Evolutionary conservation across 495 filamentous ascomycete species (phyloP), one percentile per base, ranked within the genome.

Genomic region (Lophium mytilinum): DNA sequence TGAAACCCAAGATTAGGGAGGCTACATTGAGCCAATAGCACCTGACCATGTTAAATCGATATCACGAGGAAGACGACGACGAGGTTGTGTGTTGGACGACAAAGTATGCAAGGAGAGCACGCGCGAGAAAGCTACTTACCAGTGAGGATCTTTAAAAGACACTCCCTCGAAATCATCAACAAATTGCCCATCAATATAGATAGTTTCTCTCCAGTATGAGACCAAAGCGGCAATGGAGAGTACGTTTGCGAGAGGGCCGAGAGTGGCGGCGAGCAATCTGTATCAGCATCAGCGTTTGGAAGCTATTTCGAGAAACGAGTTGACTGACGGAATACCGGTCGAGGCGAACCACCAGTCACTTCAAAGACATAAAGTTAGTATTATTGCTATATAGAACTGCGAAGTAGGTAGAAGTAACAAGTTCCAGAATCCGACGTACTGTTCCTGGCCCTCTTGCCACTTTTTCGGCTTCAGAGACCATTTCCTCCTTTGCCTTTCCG

Each of bases 291-390:
- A n/a, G 41, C 30, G 19, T 43, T 34, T 18, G 40, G 17, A 36
- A 15, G 18, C 33, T 24, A 56, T 52, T 49, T 58, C 50, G 3
- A 85, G 86, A 40, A 37, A 4, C n/a, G 15, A 15, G 30, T 18
- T 14, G 18, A 65, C 64, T 55, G 55, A 67, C 9, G 87, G 87
- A 45, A 89, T 87, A 11, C 82, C 85, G 4, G 84, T 91, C 0
- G 83, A 86, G 1, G 87, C 87, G 57, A 88, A 80, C 87, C 86
- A 90, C 87, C 87, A 90, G 42, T 80, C 73, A 56, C 61, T 66
- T 19, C 10, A 36, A 21, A 9, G 41, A 40, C 42, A 34, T 18
- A 37, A 14, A 35, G 15, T 42, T 19, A 39, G 9, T 30, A 30
- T 30, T 30, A 6, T 30, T 30, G 24, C 24, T 30, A 30, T 30